Base-by-base conservation (phyloP, 306 rosid genomes). In the Lithocarpus polystachyus region DNA sequence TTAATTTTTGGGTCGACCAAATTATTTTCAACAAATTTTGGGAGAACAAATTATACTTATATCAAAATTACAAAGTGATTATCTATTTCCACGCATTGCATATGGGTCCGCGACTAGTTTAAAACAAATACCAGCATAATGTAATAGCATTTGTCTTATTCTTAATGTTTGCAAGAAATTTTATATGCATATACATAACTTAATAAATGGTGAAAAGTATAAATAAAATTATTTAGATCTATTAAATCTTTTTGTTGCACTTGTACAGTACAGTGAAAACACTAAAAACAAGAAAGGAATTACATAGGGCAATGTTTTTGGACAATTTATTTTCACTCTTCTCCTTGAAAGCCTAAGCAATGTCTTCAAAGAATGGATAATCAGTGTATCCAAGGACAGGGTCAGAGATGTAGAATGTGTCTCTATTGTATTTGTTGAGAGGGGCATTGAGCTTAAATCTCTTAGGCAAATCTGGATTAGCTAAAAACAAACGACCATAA, bases 401-500 rank as follows among this genome's bases (percentile, higher is more conserved):
- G 76, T 89, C 93, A 48, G 67, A 6, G 28, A 1, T 17, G 71
- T 86, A 89, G 68, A 91, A 89, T 6, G 93, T 91, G 4, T 72
- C 77, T 18, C 89, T 35, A 0, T 76, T 56, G 73, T 91, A 89
- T 85, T 83, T 88, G 78, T 91, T 91, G 19, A 91, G 85, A 53
- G 92, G 86, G 26, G 91, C 92, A 75, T 86, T 48, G 17, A 88
- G 82, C 26, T 80, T 84, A 80, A 84, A 91, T 85, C 97, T 83
- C 79, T 80, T 91, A 0, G 97, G 91, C 77, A 91, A 86, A 83
- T 91, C 92, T 17, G 91, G 97, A 79, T 89, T 91, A 17, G 97
- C 90, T 80, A 91, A 80, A 85, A 91, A 89, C 35, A 35, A 15
- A 19, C 88, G 81, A 4, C 85, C 90, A 71, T 70, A 87, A 23